These are phyloP conservation scores for Rosellinia necatrix DNA, from an alignment of 2,329 filamentous ascomycete genomes.

Conservation along the genomic window DNA sequence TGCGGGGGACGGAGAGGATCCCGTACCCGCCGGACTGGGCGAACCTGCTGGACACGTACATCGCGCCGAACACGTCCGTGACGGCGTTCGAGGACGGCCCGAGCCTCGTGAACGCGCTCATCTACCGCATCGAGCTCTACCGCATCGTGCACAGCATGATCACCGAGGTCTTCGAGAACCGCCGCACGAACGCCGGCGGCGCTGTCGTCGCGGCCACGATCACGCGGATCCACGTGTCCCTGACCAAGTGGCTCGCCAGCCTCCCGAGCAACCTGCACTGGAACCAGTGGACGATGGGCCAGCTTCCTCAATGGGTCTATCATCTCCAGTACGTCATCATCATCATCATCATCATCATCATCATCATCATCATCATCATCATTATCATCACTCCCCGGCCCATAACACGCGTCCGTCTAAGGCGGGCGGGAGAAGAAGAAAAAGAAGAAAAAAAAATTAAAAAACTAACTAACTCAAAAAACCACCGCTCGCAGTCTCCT, in stretches of 20 bases:
- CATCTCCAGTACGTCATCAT: slow-evolving; percentile 47
- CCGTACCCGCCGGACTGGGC: slow-evolving; percentile 56
- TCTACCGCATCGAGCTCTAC: slow-evolving; percentile 53
- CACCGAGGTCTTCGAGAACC: slow-evolving; percentile 55
- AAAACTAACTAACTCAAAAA: slow-evolving; percentile 14
- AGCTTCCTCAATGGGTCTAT: slow-evolving; percentile 51
- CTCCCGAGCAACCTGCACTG: slow-evolving; percentile 54
- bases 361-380: too few relatives aligned
- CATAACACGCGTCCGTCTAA: too few relatives aligned
- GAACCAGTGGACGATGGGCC: slow-evolving; percentile 55
- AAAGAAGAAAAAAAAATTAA: too few relatives aligned
- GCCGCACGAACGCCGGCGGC: slow-evolving; percentile 46
- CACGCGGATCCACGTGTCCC: slow-evolving; percentile 51
- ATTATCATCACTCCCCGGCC: too few relatives aligned
- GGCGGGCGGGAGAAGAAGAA: background rate
- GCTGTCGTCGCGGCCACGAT: slow-evolving; percentile 49
- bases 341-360: too few relatives aligned
- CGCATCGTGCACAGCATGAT: slow-evolving; percentile 57
- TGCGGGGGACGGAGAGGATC: slow-evolving; percentile 52
- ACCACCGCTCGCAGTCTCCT: slow-evolving; percentile 43
- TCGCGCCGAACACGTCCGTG: slow-evolving; percentile 49
- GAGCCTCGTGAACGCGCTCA: slow-evolving; percentile 50
- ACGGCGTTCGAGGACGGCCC: slow-evolving; percentile 53
- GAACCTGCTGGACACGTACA: slow-evolving; percentile 52
- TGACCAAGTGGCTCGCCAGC: slow-evolving; percentile 52